phyloP scores from a whole-genome alignment of 2,329 filamentous ascomycete species.

The Monascus ruber region DNA sequence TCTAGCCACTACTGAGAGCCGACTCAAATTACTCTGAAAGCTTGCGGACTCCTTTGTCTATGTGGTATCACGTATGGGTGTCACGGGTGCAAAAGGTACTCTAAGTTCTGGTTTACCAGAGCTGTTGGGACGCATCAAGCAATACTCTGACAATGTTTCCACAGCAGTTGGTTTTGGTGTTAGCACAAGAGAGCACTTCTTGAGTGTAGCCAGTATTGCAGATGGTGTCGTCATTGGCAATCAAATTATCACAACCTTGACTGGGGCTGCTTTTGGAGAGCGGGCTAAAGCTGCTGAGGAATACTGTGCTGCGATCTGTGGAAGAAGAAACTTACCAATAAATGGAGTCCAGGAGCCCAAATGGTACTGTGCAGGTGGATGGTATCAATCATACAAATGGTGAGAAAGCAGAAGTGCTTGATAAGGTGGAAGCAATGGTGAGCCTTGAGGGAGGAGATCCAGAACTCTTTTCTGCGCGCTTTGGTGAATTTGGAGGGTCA shows the following conservation, averaged over 20 bases:
- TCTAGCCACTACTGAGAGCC: too few relatives aligned
- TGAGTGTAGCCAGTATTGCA: slow-evolving; percentile 65
- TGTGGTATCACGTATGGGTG: slow-evolving; percentile 90
- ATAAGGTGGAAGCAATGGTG: slow-evolving; percentile 42
- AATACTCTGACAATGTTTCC: slow-evolving; percentile 74
- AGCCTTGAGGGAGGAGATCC: slow-evolving; percentile 63
- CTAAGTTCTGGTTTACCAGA: slow-evolving; percentile 67
- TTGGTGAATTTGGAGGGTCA: slow-evolving; percentile 88
- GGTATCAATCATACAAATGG: too few relatives aligned
- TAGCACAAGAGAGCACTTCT: slow-evolving; percentile 82
- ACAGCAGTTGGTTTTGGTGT: slow-evolving; percentile 89
- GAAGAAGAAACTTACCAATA: too few relatives aligned
- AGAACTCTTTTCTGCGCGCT: too few relatives aligned
- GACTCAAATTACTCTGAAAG: too few relatives aligned
- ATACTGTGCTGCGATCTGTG: slow-evolving; percentile 67
- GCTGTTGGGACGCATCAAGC: slow-evolving; percentile 69
- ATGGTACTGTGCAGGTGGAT: too few relatives aligned
- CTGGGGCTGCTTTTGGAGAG: slow-evolving; percentile 50
- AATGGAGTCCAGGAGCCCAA: too few relatives aligned
- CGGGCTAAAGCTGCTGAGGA: slow-evolving; percentile 62
- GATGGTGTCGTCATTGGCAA: slow-evolving; percentile 93
- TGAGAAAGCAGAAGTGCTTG: slow-evolving; percentile 54
- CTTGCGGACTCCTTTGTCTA: too few relatives aligned
- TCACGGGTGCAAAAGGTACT: slow-evolving; percentile 76
- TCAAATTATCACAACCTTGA: slow-evolving; percentile 73